Base-by-base conservation (phyloP, 768 basidiomycete species). In the Hygrophorus russula region DNA sequence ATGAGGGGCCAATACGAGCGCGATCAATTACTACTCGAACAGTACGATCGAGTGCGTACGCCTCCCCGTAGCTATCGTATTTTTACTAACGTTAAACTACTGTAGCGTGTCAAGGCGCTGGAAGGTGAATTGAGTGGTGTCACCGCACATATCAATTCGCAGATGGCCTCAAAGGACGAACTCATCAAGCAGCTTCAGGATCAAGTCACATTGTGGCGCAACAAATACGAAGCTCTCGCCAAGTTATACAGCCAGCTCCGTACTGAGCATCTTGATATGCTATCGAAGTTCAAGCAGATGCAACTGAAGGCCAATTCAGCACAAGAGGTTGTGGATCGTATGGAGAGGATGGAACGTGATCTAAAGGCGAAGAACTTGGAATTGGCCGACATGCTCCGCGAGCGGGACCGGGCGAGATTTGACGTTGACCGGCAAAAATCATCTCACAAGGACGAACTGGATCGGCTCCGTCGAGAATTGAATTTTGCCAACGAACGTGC, bases 341-440 rank as follows among this genome's bases (percentile, higher is more conserved):
- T 99, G 92, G 96, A 98, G 61, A 73, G 93, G 46, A 98, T 98
- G 92, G 96, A 99, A 59, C 73, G 92, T 28, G 96, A 99, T 58
- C 69, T 98, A 53, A 99, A 98, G 66, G 73, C 88, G n/a, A 99
- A 99, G 75, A 99, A 97, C 57, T 63, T 99, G 44, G 96, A 98
- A 60, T 69, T 99, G 14, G 96, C 96, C 17, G 96, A 98, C 58
- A 99, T 99, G 96, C 84, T 99, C 52, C 77, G 94, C 36, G 96
- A 99, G 62, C 80, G 96, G 28, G 96, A 99, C 58, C 74, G 93
- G 44, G 92, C 94, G 29, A 72, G 96, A 35, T 98, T 96, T 55
- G 96, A 99, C 51, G 68, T 97, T 17, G 96, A 99, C 57, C 73
- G 96, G 15, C 75, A 89, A 58, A 97, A 94, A 65, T 78, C 89